Base-by-base conservation (phyloP, 2,329 filamentous ascomycete genomes). In the Ascosphaera apis region DNA sequence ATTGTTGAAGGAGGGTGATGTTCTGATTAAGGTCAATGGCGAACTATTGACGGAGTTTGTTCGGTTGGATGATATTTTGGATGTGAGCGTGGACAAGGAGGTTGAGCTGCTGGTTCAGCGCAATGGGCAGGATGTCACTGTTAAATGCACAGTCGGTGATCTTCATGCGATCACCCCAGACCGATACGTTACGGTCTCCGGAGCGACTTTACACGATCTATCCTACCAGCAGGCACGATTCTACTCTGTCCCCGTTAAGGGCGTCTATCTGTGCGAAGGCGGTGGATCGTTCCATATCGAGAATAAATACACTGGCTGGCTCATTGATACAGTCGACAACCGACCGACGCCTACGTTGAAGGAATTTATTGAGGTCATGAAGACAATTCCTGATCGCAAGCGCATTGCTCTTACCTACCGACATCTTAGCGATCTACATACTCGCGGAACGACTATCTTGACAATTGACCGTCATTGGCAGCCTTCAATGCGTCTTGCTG, bases 151-250 rank as follows among this genome's bases (percentile, higher is more conserved):
- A 36, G 84, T 95, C 32, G 83, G 80, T 34, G 80, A 98, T 52
- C 66, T 98, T 41, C 88, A 98, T 60, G 69, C 69, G 39, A 98
- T 98, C 53, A 95, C 88, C 2, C 88, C 91, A 11, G 84, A 93
- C 56, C 77, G 84, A 41, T 98, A 95, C 51, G 79, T 95, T 37
- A 81, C 83, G 3, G 86, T 95, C 31, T 81, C 84, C 31, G 91
- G 88, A 15, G 88, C 76, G 16, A 86, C 83, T 40, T 95, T 98
- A 62, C 91, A 98, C 58, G 72, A 91, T 51, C 63, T 98, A 13
- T 98, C 91, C 1, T 98, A 98, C 54, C 88, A 98, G 52, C 84
- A 95, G 56, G 83, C 88, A n/a, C 75, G 88, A 7, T 67, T 93
- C 3, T 95, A 93, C 53, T 86, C 84, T 23, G 84, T 98, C 39